Base-by-base conservation (phyloP, 148 eudicot genomes). In the Agrostemma githago region DNA sequence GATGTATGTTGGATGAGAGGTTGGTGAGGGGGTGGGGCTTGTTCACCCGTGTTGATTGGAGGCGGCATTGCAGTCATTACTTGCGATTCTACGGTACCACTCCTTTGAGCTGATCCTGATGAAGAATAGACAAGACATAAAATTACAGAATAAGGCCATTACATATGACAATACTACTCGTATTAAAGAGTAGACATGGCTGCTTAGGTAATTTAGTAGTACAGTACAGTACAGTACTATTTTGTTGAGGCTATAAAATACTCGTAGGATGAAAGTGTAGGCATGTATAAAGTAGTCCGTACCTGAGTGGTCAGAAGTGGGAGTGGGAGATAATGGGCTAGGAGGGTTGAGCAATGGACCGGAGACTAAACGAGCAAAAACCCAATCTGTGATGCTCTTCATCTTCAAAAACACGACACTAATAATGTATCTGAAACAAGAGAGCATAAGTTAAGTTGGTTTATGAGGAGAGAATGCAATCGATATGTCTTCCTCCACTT, bases 361-460 rank as follows among this genome's bases (percentile, higher is more conserved):
- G 73, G 97, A 83, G 44, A 92, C 80, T 70, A 95, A 79, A 82
- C 90, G 99, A 75, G 97, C 86, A 66, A 90, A 83, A 74, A 92
- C 85, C 99, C 99, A 95, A 82, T 95, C 99, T 78, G 90, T 88
- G 79, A 95, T 77, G 83, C 94, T 89, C 89, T 90, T 89, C 99
- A 95, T 92, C 76, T 71, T 86, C 79, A 71, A n/a, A n/a, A n/a
- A n/a, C n/a, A n/a, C n/a, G n/a, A n/a, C n/a, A n/a, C n/a, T n/a
- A n/a, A n/a, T n/a, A n/a, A n/a, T n/a, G n/a, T n/a, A n/a, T n/a
- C n/a, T n/a, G n/a, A n/a, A n/a, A n/a, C n/a, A n/a, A n/a, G n/a
- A n/a, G n/a, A n/a, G n/a, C n/a, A n/a, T n/a, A n/a, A n/a, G n/a
- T n/a, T n/a, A n/a, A n/a, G n/a, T n/a, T n/a, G n/a, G n/a, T n/a